phyloP scores from a whole-genome alignment of 306 rosid genomes.

The Cicer cuneatum region DNA sequence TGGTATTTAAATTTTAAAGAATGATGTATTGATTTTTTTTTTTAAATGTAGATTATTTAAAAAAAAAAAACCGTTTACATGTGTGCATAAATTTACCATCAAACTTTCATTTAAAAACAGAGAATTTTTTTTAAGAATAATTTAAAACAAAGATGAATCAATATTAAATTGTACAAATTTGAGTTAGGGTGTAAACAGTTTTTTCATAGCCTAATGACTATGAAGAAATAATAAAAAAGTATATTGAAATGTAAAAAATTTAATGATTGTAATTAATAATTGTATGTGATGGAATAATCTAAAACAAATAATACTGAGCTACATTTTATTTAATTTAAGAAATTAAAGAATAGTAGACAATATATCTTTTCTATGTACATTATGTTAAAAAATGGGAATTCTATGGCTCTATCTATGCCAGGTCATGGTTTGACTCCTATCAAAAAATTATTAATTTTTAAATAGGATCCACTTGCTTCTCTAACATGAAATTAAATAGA shows the following conservation, averaged over 20 bases:
- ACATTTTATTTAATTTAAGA: slow-evolving; percentile 2
- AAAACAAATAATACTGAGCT: slow-evolving; percentile 2
- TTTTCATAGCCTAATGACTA: background rate
- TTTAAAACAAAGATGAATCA: background rate
- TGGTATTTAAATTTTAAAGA: too few relatives aligned
- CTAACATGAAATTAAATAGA: background rate
- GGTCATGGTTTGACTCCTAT: slow-evolving; percentile 43
- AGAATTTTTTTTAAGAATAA: too few relatives aligned
- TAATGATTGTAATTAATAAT: slow-evolving; percentile 10
- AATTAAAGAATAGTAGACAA: slow-evolving; percentile 12
- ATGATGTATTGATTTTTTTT: too few relatives aligned
- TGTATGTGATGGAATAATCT: slow-evolving; percentile 27
- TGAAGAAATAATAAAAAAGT: slow-evolving; percentile 19
- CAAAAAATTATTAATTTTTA: slow-evolving; percentile 10
- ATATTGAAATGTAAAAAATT: slow-evolving; percentile 2
- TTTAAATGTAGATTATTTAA: too few relatives aligned
- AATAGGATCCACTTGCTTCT: slow-evolving; percentile 20
- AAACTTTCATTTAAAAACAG: background rate
- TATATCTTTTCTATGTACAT: slow-evolving; percentile 4
- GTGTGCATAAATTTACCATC: background rate
- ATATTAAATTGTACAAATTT: too few relatives aligned
- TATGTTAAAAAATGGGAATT: background rate
- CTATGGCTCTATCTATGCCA: slow-evolving; percentile 37
- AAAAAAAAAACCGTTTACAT: too few relatives aligned
- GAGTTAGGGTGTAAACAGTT: too few relatives aligned